These are phyloP conservation scores for Claviceps maximensis DNA, from an alignment of 2,329 filamentous ascomycete genomes.

Conservation along the genomic window DNA sequence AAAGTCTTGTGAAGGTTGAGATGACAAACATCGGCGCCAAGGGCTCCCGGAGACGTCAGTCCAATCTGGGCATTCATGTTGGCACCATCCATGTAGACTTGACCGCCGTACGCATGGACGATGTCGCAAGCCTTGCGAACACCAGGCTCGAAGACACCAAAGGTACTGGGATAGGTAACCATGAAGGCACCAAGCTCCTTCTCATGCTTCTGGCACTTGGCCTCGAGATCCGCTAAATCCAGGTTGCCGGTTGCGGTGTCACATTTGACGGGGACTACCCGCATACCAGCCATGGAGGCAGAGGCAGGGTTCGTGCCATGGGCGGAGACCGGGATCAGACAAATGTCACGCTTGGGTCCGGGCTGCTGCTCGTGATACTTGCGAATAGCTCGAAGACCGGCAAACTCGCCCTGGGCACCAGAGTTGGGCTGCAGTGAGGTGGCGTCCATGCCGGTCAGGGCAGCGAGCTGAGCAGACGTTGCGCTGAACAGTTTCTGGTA, in stretches of 20 bases:
- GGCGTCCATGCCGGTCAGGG: slow-evolving; percentile 82
- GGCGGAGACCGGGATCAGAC: slow-evolving; percentile 86
- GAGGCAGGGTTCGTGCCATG: slow-evolving; percentile 95
- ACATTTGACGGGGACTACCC: slow-evolving; percentile 85
- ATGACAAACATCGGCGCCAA: slow-evolving; percentile 93
- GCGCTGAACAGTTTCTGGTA: slow-evolving; percentile 58
- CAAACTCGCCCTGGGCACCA: slow-evolving; percentile 88
- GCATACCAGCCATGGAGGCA: slow-evolving; percentile 91
- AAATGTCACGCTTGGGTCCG: slow-evolving; percentile 69
- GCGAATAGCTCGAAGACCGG: slow-evolving; percentile 76
- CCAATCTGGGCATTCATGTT: slow-evolving; percentile 99
- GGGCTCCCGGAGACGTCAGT: slow-evolving; percentile 84
- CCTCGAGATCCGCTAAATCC: slow-evolving; percentile 71
- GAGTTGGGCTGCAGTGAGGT: slow-evolving; percentile 91
- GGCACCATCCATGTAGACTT: slow-evolving; percentile 97
- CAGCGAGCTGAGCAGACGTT: slow-evolving; percentile 61
- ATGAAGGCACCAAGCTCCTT: slow-evolving; percentile 84
- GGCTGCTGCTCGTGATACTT: slow-evolving; percentile 63
- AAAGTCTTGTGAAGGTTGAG: slow-evolving; percentile 98
- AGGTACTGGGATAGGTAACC: slow-evolving; percentile 94
- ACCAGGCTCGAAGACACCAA: slow-evolving; percentile 83
- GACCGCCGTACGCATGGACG: slow-evolving; percentile 77
- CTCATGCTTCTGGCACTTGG: slow-evolving; percentile 79
- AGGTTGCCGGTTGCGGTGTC: slow-evolving; percentile 78
- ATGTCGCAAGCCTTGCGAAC: slow-evolving; percentile 75